phyloP scores from a whole-genome alignment of 2,329 filamentous ascomycete species.

The Cytospora leucostoma region DNA sequence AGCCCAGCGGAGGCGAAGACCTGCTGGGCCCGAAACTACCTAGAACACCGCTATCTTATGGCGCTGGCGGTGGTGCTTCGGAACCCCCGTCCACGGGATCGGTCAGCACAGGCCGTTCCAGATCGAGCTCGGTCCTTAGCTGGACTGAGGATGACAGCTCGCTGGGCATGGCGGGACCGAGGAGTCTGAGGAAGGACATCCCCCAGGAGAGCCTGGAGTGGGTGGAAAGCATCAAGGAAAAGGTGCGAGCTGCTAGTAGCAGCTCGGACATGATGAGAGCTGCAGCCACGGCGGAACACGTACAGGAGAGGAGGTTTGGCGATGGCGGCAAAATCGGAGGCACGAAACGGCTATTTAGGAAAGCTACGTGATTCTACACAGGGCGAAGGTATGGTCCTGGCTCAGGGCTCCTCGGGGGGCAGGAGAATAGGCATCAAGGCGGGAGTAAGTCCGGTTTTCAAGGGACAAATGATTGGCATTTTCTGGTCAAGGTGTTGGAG shows the following conservation, averaged over 20 bases:
- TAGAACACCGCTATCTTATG: conserved; percentile 46
- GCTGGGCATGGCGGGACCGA: conserved; percentile 71
- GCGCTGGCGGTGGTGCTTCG: conserved; percentile 35
- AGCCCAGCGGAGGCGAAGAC: conserved; percentile 43
- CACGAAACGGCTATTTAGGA: conserved; percentile 71
- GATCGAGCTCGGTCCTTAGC: conserved; percentile 55
- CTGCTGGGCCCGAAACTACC: conserved; percentile 33
- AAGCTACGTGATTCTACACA: conserved; percentile 33
- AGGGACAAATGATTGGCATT: conserved; percentile 17
- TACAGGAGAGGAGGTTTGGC: conserved; percentile 53
- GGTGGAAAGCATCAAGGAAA: conserved; percentile 82
- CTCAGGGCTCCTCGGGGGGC: not conserved
- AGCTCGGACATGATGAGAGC: conserved; percentile 40
- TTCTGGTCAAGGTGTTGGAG: conserved; percentile 12
- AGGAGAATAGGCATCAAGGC: conserved; percentile 1
- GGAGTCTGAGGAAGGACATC: conserved; percentile 63
- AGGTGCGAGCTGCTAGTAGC: conserved; percentile 70
- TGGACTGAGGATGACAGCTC: conserved; percentile 63
- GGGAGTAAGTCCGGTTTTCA: not conserved
- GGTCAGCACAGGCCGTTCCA: conserved; percentile 40
- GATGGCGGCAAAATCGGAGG: conserved; percentile 72
- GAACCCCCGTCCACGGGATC: conserved; percentile 50
- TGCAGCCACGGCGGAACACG: conserved; percentile 36
- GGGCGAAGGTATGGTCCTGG: conserved; percentile 9
- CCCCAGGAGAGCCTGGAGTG: conserved; percentile 75